Evolutionary conservation across 2,329 filamentous ascomycete species (phyloP).

Genomic region (Claviceps digitariae): DNA sequence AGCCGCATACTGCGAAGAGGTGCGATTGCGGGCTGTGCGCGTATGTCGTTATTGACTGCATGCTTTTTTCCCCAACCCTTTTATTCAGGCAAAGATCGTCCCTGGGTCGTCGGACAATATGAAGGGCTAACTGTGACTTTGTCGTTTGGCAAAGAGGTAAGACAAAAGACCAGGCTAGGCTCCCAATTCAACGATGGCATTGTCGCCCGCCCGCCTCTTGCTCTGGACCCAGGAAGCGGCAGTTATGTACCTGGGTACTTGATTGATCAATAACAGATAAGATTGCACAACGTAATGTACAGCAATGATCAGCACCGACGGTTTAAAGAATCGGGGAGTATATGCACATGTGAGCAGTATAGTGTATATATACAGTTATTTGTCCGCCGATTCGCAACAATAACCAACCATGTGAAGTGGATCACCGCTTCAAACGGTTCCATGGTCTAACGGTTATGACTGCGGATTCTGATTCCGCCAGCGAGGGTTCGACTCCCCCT

Average conservation of each 20-base stretch:
- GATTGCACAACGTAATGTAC: no score
- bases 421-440: conserved; percentile 15
- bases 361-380: background rate
- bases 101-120: no score
- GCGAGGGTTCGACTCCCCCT: conserved; percentile 24
- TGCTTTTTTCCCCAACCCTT: background rate
- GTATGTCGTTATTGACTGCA: background rate
- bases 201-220: background rate
- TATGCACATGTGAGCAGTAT: no score
- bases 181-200: background rate
- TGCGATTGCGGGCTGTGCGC: background rate
- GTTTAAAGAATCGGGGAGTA: no score
- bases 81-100: background rate
- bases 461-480: conserved; percentile 24
- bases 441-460: conserved; percentile 25
- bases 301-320: no score
- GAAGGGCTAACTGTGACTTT: background rate
- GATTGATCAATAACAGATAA: background rate
- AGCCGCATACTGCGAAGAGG: background rate
- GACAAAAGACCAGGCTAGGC: background rate
- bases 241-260: no score
- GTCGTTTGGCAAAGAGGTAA: background rate
- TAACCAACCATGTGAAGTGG: conserved; percentile 14
- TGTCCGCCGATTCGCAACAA: background rate
- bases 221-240: background rate